A percentile compares a stretch with the other conserved stretches of the same genome.
phyloP scores from a whole-genome alignment of 768 basidiomycete species.

The Kwoniella dendrophila region DNA sequence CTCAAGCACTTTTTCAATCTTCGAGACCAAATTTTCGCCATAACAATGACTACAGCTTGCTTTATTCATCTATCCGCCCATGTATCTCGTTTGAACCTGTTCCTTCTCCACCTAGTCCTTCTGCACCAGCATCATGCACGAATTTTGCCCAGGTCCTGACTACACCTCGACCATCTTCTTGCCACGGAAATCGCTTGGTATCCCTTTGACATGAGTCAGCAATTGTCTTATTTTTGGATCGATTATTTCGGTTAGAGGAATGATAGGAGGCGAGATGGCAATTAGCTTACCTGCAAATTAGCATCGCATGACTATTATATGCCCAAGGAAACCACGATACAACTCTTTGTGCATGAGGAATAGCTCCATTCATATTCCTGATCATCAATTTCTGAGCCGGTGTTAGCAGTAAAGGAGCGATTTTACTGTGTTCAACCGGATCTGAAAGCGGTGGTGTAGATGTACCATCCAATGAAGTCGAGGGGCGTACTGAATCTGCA shows the following conservation, averaged over 20 bases:
- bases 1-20: too few species aligned
- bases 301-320: constrained; percentile 47
- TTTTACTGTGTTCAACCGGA: constrained; percentile 5
- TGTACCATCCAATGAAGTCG: constrained; percentile 9
- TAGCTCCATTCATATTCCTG: constrained; percentile 30
- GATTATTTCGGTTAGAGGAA: not conserved
- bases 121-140: constrained; percentile 21
- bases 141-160: constrained; percentile 42
- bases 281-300: constrained; percentile 45
- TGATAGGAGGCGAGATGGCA: not conserved
- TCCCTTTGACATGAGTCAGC: constrained; percentile 26
- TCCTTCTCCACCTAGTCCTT: not conserved
- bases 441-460: constrained; percentile 15
- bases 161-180: constrained; percentile 50
- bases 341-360: constrained; percentile 42
- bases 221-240: not conserved
- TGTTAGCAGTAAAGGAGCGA: constrained; percentile 37
- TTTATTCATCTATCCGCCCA: not conserved
- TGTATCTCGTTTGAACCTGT: not conserved
- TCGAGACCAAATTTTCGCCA: too few species aligned
- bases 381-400: constrained; percentile 39
- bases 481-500: not conserved
- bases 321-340: constrained; percentile 52
- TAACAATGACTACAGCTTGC: not conserved
- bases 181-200: constrained; percentile 36